Conservation (phyloP, 1,139 yeast genomes). For the Blastobotrys proliferans region DNA sequence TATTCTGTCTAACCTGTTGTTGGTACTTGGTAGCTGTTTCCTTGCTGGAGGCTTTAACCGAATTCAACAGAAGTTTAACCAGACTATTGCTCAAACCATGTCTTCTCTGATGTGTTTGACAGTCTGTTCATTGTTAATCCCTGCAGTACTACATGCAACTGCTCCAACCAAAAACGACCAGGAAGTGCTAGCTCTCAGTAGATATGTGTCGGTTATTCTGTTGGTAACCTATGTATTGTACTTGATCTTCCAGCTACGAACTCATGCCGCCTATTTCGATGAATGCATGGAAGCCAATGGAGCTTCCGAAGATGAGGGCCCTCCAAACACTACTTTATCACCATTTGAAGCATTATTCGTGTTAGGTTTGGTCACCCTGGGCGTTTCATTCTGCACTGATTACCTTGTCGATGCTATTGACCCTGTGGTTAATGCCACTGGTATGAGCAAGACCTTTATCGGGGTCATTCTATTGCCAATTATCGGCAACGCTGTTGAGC, state of each 20-base stretch:
- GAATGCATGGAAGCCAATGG: conserved; percentile 31
- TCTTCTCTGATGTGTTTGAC: conserved; percentile 88
- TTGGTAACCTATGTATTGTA: conserved; percentile 74
- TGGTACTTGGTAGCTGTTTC: conserved; percentile 94
- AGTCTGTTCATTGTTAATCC: conserved; percentile 79
- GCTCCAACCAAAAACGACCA: conserved; percentile 22
- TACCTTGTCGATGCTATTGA: conserved; percentile 89
- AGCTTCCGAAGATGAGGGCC: not conserved
- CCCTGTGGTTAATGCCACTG: conserved; percentile 74
- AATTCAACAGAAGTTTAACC: conserved; percentile 82
- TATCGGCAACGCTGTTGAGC: conserved; percentile 99
- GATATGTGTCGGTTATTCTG: conserved; percentile 80
- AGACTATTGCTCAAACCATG: conserved; percentile 97
- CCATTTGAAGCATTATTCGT: conserved; percentile 28
- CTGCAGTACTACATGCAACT: conserved; percentile 93
- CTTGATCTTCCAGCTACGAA: conserved; percentile 79
- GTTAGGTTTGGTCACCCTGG: conserved; percentile 60
- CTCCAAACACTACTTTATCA: not conserved
- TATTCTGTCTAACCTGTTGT: conserved; percentile 75
- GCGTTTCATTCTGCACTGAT: conserved; percentile 90
- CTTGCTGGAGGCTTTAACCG: conserved; percentile 87
- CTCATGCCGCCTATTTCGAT: conserved; percentile 67
- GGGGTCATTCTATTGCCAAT: conserved; percentile 92
- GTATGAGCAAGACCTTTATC: conserved; percentile 88
- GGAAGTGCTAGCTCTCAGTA: conserved; percentile 69